Evolutionary conservation across 2,329 filamentous ascomycete genomes (phyloP).

Genomic region (Monilinia vaccinii-corymbosi): DNA sequence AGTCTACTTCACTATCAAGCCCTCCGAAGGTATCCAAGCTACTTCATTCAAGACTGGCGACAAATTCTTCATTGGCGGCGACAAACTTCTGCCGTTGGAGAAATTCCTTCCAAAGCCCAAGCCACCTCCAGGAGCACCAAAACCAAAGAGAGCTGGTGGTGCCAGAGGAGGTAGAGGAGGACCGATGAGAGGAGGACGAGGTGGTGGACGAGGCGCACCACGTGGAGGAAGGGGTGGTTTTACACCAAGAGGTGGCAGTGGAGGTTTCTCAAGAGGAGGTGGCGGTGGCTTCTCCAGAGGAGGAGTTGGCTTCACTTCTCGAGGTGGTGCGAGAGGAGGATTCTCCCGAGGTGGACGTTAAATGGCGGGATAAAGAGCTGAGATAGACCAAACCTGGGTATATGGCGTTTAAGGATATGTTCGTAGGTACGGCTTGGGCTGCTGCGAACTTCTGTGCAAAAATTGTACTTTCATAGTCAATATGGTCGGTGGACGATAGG

Average conservation of each 20-base stretch:
- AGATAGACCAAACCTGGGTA: slow-evolving; percentile 8
- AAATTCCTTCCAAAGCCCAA: slow-evolving; percentile 96
- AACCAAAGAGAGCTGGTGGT: slow-evolving; percentile 62
- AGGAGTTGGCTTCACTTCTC: slow-evolving; percentile 26
- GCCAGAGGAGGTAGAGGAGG: slow-evolving; percentile 40
- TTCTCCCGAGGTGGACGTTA: slow-evolving; percentile 25
- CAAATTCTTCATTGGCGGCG: slow-evolving; percentile 91
- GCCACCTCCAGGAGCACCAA: slow-evolving; percentile 54
- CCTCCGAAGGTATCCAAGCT: slow-evolving; percentile 90
- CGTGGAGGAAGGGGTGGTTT: slow-evolving; percentile 39
- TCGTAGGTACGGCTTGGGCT: slow-evolving; percentile 8
- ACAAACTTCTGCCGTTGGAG: slow-evolving; percentile 91
- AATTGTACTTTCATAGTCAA: slow-evolving; percentile 8
- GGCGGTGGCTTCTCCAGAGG: slow-evolving; percentile 29
- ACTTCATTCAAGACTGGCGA: slow-evolving; percentile 91
- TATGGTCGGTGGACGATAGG: neutral
- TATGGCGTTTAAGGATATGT: slow-evolving; percentile 10
- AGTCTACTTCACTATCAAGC: slow-evolving; percentile 97
- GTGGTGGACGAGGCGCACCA: slow-evolving; percentile 39
- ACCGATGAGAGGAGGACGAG: slow-evolving; percentile 34
- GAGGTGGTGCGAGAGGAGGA: slow-evolving; percentile 25
- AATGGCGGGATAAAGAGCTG: neutral
- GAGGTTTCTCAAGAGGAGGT: slow-evolving; percentile 29
- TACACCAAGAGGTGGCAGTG: slow-evolving; percentile 36
- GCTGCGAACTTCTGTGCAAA: slow-evolving; percentile 11